Evolutionary conservation across 169 alveolate genomes (phyloP).

Genomic region (Plasmodium sp.): DNA sequence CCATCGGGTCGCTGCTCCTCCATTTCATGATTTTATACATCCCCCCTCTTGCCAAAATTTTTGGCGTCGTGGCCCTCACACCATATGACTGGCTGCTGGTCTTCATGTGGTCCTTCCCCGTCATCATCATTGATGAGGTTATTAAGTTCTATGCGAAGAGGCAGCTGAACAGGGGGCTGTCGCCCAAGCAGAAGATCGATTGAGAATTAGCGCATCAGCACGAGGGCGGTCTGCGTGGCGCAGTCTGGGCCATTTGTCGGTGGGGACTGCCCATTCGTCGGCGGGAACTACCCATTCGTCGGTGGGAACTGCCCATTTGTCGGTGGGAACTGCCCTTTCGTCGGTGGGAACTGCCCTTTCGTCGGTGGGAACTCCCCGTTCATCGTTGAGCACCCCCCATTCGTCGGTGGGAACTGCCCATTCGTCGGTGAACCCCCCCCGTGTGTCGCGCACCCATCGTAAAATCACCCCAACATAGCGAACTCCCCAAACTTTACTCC

Average conservation of each 20-base stretch:
- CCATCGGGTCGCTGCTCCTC: slow-evolving; percentile 88
- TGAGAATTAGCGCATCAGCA: not conserved
- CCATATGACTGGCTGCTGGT: slow-evolving; percentile 96
- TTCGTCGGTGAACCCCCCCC: too few relatives aligned
- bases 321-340: not conserved
- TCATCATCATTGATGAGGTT: slow-evolving; percentile 96
- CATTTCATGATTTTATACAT: slow-evolving; percentile 96
- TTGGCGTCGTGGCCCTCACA: slow-evolving; percentile 94
- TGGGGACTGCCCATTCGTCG: not conserved
- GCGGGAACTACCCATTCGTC: not conserved
- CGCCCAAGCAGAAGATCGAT: slow-evolving; percentile 7
- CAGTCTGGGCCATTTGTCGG: not conserved
- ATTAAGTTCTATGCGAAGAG: slow-evolving; percentile 93
- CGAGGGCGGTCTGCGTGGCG: not conserved
- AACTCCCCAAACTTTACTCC: not conserved
- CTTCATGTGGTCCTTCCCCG: slow-evolving; percentile 97
- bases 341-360: not conserved
- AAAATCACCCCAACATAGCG: not conserved
- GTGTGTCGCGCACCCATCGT: not conserved
- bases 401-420: not conserved
- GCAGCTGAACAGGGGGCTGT: slow-evolving; percentile 13
- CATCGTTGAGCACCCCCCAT: too few relatives aligned
- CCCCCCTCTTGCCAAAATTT: slow-evolving; percentile 93
- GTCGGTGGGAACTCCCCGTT: too few relatives aligned
- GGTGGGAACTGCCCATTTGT: not conserved